Conservation (phyloP, 2,329 filamentous ascomycete species). For the Phyllosticta ampelicida region DNA sequence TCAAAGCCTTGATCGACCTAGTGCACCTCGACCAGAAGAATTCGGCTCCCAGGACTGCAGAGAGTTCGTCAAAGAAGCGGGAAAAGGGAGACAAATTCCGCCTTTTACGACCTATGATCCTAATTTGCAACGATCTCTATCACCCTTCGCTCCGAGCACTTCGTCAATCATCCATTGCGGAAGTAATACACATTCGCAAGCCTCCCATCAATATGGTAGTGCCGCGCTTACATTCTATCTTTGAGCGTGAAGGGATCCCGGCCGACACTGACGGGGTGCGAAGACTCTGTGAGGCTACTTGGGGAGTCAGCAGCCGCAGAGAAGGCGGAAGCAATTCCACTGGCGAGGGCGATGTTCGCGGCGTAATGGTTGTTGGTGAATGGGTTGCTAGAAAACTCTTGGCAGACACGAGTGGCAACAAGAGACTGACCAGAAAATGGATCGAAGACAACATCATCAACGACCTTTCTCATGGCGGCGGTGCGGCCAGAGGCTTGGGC, state of each 20-base stretch:
- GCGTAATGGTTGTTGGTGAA: slow-evolving; percentile 76
- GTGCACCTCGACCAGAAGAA: slow-evolving; percentile 82
- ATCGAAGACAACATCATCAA: slow-evolving; percentile 60
- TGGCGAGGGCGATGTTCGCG: slow-evolving; percentile 65
- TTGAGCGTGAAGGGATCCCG: slow-evolving; percentile 77
- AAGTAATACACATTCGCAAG: slow-evolving; percentile 85
- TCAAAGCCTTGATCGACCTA: slow-evolving; percentile 88
- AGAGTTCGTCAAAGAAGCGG: slow-evolving; percentile 38
- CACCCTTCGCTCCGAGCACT: slow-evolving; percentile 78
- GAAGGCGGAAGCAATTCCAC: slow-evolving; percentile 47
- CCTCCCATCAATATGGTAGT: slow-evolving; percentile 81
- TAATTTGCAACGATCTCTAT: slow-evolving; percentile 97
- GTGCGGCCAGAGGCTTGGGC: slow-evolving; percentile 59
- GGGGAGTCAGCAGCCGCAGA: slow-evolving; percentile 65
- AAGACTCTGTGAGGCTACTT: slow-evolving; percentile 70
- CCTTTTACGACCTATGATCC: slow-evolving; percentile 74
- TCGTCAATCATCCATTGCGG: slow-evolving; percentile 72
- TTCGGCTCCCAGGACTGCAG: slow-evolving; percentile 21
- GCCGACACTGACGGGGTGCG: slow-evolving; percentile 85
- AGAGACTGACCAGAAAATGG: slow-evolving; percentile 60
- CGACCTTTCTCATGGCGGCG: slow-evolving; percentile 59
- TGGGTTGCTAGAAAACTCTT: slow-evolving; percentile 69
- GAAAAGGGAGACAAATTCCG: slow-evolving; percentile 80
- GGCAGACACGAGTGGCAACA: slow-evolving; percentile 28
- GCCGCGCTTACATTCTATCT: slow-evolving; percentile 67